Evolutionary conservation across 129 eudicot genomes (phyloP), one percentile per base, ranked within the genome.

Genomic region (Kitagawia praeruptora): DNA sequence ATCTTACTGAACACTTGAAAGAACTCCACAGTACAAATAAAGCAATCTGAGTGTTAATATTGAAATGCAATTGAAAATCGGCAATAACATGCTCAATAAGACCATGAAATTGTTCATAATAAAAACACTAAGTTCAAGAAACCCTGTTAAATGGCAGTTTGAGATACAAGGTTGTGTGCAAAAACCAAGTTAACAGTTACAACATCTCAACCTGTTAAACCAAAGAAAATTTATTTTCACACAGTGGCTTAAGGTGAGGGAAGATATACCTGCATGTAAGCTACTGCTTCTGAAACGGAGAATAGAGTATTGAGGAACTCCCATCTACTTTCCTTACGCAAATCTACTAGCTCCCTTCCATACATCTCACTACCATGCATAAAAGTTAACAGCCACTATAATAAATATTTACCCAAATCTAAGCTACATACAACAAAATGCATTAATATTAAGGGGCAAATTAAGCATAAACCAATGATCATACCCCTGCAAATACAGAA

Each of bases 261-360:
- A 83, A 14, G 73, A 75, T 49, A 61, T 87, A 94, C 98, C 98
- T 94, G 98, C 98, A 94, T 90, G 82, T 85, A 92, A 19, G 98
- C 98, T 77, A 90, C 97, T 56, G 97, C 98, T 89, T 94, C 98
- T 72, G 98, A 94, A 78, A 94, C 97, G 34, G 98, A 94, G 80
- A 94, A 94, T 10, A 92, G 78, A 16, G 96, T 94, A 87, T 92
- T 94, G 79, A 94, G 98, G 84, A 94, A 94, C 79, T 92, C 98
- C 98, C 98, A 94, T 75, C 93, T 85, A 87, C 86, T 87, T 85
- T 92, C 97, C 70, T 90, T 91, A 75, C 97, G 86, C 76, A 94
- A 87, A 91, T 94, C 98, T 83, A 94, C 97, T 56, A 94, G 93
- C 83, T 94, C 98, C 87, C 97, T 87, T 82, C 98, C 98, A 80